These are phyloP conservation scores for Hymenoscyphus fructigenus DNA, from an alignment of 2,329 filamentous ascomycete species.

Conservation along the genomic window DNA sequence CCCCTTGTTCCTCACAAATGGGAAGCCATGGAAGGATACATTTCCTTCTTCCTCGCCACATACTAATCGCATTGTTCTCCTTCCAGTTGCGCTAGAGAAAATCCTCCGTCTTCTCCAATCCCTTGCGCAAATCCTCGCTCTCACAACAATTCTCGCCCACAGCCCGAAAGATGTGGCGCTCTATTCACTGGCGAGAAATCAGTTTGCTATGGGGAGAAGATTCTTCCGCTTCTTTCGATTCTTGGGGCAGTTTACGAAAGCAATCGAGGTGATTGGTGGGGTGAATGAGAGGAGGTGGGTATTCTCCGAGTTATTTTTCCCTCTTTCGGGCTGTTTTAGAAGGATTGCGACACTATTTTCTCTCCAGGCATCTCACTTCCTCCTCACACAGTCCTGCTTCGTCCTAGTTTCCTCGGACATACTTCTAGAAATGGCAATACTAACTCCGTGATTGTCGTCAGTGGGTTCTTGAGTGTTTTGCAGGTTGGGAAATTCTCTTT, in stretches of 20 bases:
- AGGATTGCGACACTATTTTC: too few species aligned
- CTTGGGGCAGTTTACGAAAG: slow-evolving; percentile 56
- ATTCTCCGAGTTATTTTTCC: too few species aligned
- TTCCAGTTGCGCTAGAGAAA: slow-evolving; percentile 58
- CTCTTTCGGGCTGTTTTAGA: too few species aligned
- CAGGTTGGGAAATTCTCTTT: slow-evolving; percentile 58
- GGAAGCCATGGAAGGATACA: too few species aligned
- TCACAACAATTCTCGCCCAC: not conserved
- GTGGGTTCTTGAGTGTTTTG: slow-evolving; percentile 42
- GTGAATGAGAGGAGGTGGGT: slow-evolving; percentile 18
- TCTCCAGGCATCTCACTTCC: too few species aligned
- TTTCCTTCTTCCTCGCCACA: not conserved
- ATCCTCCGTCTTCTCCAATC: slow-evolving; percentile 58
- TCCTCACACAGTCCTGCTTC: too few species aligned
- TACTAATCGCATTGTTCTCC: not conserved
- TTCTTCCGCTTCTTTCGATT: slow-evolving; percentile 70
- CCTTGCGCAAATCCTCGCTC: slow-evolving; percentile 46
- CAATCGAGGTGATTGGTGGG: slow-evolving; percentile 44
- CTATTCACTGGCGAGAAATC: slow-evolving; percentile 14
- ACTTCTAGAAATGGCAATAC: too few species aligned
- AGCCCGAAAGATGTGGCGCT: not conserved
- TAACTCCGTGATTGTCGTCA: too few species aligned
- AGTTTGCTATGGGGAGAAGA: slow-evolving; percentile 53
- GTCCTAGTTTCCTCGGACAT: too few species aligned
- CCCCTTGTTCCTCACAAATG: not conserved